Conservation (phyloP, 208 protist species). For the Acanthamoeba royreba region DNA sequence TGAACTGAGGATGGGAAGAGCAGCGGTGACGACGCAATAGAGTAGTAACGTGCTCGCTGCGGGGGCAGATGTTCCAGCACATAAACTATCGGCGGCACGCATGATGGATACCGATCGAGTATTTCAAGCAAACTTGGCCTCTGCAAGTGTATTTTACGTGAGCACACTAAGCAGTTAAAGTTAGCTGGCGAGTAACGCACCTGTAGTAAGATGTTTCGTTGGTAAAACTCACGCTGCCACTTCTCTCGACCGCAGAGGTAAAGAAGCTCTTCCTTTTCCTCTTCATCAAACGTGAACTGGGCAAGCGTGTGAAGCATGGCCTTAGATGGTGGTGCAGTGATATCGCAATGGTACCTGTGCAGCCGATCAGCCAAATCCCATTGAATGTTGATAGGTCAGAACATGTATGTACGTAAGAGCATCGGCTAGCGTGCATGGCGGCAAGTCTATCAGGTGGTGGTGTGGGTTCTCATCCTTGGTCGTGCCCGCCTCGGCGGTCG, state of each 20-base stretch:
- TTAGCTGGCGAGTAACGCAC: too few relatives aligned
- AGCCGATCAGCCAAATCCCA: background rate
- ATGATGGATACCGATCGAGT: conserved; percentile 1
- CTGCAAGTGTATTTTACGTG: background rate
- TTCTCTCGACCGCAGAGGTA: background rate
- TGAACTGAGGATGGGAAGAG: background rate
- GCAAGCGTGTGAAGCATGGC: background rate
- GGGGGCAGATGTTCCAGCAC: conserved; percentile 2
- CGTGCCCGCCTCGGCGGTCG: background rate
- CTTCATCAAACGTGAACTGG: conserved; percentile 4
- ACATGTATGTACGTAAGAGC: background rate
- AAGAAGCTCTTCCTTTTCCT: conserved; percentile 34
- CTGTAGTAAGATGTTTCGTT: background rate
- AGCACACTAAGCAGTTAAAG: too few relatives aligned
- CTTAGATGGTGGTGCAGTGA: background rate
- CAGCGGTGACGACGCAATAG: conserved; percentile 24
- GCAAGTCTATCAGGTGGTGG: background rate
- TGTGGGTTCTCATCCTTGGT: background rate
- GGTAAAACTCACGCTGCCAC: conserved; percentile 8
- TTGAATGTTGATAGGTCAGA: background rate
- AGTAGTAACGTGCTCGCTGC: conserved; percentile 34
- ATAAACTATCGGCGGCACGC: background rate
- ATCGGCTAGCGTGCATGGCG: background rate
- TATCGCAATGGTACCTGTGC: background rate
- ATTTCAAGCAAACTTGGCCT: background rate